Base-by-base conservation (phyloP, 306 rosid genomes). In the Pueraria montana region DNA sequence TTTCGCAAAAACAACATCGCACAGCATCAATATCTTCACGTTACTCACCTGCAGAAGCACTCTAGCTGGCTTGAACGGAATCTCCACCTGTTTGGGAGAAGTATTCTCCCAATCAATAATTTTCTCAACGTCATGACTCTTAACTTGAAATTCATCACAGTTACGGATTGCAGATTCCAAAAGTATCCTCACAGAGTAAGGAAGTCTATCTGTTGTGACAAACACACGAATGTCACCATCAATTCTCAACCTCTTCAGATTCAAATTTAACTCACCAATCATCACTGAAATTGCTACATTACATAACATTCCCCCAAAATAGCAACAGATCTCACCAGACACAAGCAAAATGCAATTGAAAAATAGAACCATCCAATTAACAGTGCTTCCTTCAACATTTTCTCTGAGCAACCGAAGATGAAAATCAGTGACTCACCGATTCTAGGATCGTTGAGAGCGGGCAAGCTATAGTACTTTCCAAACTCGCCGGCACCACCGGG, bases 21-120 rank as follows among this genome's bases (percentile, higher is more conserved):
- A 36, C 74, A 32, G 12, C 27, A 75, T 65, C 63, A 74, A 64
- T 2, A 20, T 65, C 78, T 20, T 14, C 34, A 23, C 6, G 13
- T 56, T 38, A 80, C 87, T 80, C 69, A 93, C 99, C 99, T 96
- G 98, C 55, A 96, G 89, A 81, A 96, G 94, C 83, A 96, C 99
- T 85, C 99, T 90, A 49, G 98, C 98, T 7, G 98, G 97, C 87
- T 95, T 95, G 86, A 95, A 95, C 18, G 98, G 98, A 69, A 95
- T 95, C 86, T 95, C 98, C 76, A 93, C 98, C 87, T 23, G 90
- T 72, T 90, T 95, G 59, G 97, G 97, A 83, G 98, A 53, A 5
- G 92, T 80, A 69, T 88, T 93, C 89, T 91, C 92, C 98, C 98
- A 95, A 65, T 95, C 98, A 79, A 93, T 84, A 83, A 95, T 96